A percentile compares a stretch with the other conserved stretches of the same genome.
These are phyloP conservation scores for Candida chauliodis DNA, from an alignment of 805 yeast species.

Conservation along the genomic window DNA sequence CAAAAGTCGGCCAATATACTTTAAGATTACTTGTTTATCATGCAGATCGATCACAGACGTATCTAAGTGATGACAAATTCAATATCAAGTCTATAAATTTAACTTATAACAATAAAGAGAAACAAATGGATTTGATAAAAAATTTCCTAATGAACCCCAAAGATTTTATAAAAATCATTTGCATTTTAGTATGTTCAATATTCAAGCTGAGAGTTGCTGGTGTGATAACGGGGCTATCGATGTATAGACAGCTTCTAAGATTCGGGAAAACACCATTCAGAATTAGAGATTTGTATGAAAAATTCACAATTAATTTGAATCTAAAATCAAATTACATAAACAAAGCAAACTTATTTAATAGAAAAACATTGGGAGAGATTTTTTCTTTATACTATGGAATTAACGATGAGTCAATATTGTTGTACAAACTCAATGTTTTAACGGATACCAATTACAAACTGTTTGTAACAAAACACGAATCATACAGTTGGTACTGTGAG, in stretches of 20 bases:
- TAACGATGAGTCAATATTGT: slow-evolving; percentile 58
- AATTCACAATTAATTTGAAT: slow-evolving; percentile 17
- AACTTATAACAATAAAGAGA: slow-evolving; percentile 29
- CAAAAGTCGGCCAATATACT: slow-evolving; percentile 59
- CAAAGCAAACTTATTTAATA: slow-evolving; percentile 28
- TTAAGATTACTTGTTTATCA: slow-evolving; percentile 51
- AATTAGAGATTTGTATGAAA: slow-evolving; percentile 32
- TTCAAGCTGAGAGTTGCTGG: slow-evolving; percentile 40
- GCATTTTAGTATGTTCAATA: slow-evolving; percentile 35
- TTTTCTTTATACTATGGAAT: slow-evolving; percentile 60
- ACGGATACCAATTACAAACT: slow-evolving; percentile 31
- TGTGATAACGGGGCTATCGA: slow-evolving; percentile 44
- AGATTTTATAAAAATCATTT: slow-evolving; percentile 31
- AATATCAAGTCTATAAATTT: slow-evolving; percentile 28
- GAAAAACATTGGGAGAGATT: slow-evolving; percentile 47
- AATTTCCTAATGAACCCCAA: slow-evolving; percentile 36
- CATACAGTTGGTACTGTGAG: slow-evolving; percentile 67
- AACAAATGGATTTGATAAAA: slow-evolving; percentile 28
- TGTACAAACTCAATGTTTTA: slow-evolving; percentile 52
- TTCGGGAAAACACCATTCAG: slow-evolving; percentile 70
- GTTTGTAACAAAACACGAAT: slow-evolving; percentile 54
- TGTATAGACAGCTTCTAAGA: slow-evolving; percentile 65
- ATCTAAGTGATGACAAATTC: slow-evolving; percentile 30
- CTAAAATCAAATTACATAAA: slow-evolving; percentile 15
- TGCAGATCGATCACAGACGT: slow-evolving; percentile 36